A percentile compares a stretch with the other conserved stretches of the same genome.
phyloP scores from a whole-genome alignment of 148 eudicot genomes.

The Arctostaphylos glauca region DNA sequence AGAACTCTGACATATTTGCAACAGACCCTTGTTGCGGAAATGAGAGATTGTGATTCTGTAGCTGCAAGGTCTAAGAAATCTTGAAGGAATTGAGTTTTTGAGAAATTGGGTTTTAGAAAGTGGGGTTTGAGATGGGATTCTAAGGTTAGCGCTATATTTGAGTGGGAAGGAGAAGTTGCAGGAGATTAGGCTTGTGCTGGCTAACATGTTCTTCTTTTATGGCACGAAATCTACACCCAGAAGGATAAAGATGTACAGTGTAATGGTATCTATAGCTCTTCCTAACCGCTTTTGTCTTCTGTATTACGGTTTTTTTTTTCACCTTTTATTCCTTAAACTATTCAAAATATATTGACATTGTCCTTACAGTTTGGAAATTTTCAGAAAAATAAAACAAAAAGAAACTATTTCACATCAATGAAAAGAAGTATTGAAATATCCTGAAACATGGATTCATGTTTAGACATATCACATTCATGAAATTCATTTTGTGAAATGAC shows the following conservation, averaged over 20 bases:
- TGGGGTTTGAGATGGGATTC: constrained; percentile 18
- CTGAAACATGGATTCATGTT: no score
- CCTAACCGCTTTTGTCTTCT: neutral
- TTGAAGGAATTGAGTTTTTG: constrained; percentile 16
- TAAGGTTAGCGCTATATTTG: constrained; percentile 14
- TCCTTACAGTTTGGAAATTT: no score
- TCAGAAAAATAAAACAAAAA: no score
- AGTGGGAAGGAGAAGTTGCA: constrained; percentile 42
- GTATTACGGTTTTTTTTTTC: no score
- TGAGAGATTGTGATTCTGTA: neutral
- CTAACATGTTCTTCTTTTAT: constrained; percentile 34
- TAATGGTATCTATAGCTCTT: neutral
- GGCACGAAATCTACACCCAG: neutral
- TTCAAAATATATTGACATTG: no score
- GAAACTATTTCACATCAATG: no score
- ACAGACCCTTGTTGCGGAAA: constrained; percentile 23
- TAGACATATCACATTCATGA: no score
- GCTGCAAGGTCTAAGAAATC: constrained; percentile 10
- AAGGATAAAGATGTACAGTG: neutral
- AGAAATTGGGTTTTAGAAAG: constrained; percentile 4
- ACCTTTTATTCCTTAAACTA: no score
- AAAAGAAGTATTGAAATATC: no score
- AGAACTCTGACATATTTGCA: constrained; percentile 42
- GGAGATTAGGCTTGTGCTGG: constrained; percentile 50
- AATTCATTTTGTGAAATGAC: no score